Base-by-base conservation (phyloP, 192 early-diverging fungal species). In the Entophlyctis luteolus region DNA sequence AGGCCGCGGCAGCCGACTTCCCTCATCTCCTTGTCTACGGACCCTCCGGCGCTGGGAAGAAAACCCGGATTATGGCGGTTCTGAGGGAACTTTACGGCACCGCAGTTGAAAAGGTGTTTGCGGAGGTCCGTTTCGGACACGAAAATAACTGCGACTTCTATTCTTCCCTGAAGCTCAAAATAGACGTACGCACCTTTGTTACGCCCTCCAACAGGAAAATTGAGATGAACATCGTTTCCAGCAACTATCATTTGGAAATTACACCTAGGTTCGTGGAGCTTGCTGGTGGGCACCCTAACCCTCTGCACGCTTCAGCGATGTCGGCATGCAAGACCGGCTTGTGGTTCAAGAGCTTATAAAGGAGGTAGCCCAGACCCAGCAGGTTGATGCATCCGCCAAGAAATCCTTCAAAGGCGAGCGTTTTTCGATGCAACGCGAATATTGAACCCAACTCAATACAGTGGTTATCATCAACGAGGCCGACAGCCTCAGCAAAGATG, bases 11-110 rank as follows among this genome's bases (percentile, higher is more conserved):
- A 3, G 84, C 79, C n/a, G 92, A 97, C 73, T 88, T 99, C 46
- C 97, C 97, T 31, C 97, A 99, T 58, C 72, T 95, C 70, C 82
- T 99, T 0, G 84, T 99, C 28, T 98, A 95, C 77, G 97, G 97
- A 4, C 97, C 97, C 2, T 83, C 91, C 1, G 97, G 97, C 23
- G 91, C 93, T 0, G 97, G 97, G 20, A 98, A 98, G 80, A 95
- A 96, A 67, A 99, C 97, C 37, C 82, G 97, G 22, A 89, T 99
- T 35, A 82, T 87, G 23, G 91, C 93, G 25, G 69, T 93, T 0
- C 79, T 99, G 37, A 80, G 84, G 52, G 94, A 96, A 59, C 75
- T 99, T 18, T 99, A 89, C 80, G 97, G 97, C 18, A 77, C 88
- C 12, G 83, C 89, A 20, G 94, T 91, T 31, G 93, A 95, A 65